A percentile compares a stretch with the other conserved stretches of the same genome.
phyloP scores from a whole-genome alignment of 202 grass and related monocot species.

The Panicum virgatum region DNA sequence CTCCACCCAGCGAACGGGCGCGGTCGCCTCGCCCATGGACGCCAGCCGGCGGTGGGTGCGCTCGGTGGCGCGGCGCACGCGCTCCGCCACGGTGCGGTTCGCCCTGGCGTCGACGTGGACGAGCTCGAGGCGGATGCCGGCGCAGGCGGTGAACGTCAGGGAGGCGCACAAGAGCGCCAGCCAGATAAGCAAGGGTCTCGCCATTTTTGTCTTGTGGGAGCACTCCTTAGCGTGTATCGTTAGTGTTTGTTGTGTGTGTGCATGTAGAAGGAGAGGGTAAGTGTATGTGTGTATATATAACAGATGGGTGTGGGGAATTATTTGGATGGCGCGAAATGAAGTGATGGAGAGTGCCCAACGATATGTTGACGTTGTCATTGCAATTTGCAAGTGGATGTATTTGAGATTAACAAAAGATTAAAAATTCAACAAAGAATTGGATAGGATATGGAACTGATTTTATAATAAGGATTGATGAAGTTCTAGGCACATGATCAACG shows the following conservation, averaged over 20 bases:
- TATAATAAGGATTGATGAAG: neutral
- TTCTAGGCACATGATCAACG: neutral
- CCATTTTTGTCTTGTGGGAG: neutral
- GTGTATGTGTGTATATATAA: neutral
- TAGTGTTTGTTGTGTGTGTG: neutral
- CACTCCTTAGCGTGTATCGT: neutral
- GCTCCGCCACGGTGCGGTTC: neutral
- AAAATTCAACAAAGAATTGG: neutral
- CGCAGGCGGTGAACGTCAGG: neutral
- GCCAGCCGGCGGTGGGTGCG: slow-evolving; percentile 11
- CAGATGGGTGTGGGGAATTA: neutral
- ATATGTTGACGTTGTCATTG: too few species aligned
- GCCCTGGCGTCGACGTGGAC: slow-evolving; percentile 25
- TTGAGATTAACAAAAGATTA: neutral
- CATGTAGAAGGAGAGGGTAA: neutral
- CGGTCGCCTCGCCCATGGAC: slow-evolving; percentile 1
- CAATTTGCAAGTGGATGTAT: neutral
- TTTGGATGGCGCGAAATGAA: neutral
- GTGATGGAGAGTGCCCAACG: neutral
- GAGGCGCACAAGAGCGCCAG: neutral
- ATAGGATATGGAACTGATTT: neutral
- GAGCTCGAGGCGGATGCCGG: slow-evolving; percentile 15
- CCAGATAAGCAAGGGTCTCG: slow-evolving; percentile 12
- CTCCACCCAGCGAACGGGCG: neutral
- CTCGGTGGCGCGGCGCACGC: slow-evolving; percentile 10